Evolutionary conservation across 768 basidiomycete species (phyloP), one percentile per base, ranked within the genome.

Genomic region (Boletus edulis): DNA sequence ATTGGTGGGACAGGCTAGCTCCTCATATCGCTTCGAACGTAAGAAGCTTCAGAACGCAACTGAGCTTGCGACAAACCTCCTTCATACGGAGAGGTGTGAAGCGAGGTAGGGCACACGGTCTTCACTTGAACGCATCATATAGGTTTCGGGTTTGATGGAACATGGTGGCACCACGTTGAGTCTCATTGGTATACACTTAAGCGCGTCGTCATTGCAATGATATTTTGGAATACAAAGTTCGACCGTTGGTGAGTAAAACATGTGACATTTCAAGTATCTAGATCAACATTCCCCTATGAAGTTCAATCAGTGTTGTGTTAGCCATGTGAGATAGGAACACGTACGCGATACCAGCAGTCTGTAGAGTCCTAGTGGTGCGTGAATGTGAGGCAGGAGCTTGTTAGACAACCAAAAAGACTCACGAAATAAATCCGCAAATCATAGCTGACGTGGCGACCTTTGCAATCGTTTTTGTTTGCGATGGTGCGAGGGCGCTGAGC

Each of bases 391-490:
- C 13, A 27, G 15, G 31, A 22, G n/a, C 15, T 18, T 18, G 11
- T 7, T 13, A 14, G 14, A 27, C 47, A 53, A 31, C 3, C 0
- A 31, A 37, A 27, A 4, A 40, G 7, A 46, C 67, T 62, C 38
- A 69, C 74, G 83, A 80, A 54, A 88, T 74, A 67, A 87, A 88
- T 6, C 87, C 87, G 59, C 81, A 86, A 42, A 85, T 67, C 82
- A 88, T 84, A 10, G 86, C 86, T 55, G 86, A 88, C 17, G 75
- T 57, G 17, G 90, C 88, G 46, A 85, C 76, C 10, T 76, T 78
- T 29, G 87, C 85, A 62, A 96, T 94, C 58, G 81, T 74, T 64
- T 81, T 87, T 51, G 80, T 77, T 57, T 85, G 81, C 22, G 85
- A 76, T 4, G 88, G 87, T 20, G 87, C 88, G 27, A 89, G 76